phyloP scores from a whole-genome alignment of 768 basidiomycete genomes.

The Chalciporus chontae region DNA sequence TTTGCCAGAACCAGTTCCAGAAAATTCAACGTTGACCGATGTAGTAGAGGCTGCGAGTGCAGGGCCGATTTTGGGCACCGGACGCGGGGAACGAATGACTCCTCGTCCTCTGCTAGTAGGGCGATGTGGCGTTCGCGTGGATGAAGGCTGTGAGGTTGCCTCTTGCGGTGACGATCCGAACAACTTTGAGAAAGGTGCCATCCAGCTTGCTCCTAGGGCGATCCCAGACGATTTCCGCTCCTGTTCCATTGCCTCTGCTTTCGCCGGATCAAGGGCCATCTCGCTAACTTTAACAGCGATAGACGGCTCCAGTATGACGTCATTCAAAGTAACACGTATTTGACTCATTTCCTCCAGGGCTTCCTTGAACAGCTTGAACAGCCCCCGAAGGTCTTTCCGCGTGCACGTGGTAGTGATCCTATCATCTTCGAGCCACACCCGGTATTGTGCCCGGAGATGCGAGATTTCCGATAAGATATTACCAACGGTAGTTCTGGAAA shows the following conservation, averaged over 20 bases:
- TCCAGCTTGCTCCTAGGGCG: constrained; percentile 59
- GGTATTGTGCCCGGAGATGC: constrained; percentile 70
- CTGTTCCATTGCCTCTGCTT: constrained; percentile 40
- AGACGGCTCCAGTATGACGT: constrained; percentile 84
- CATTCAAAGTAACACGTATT: constrained; percentile 80
- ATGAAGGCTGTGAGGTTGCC: constrained; percentile 3
- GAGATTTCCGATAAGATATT: constrained; percentile 68
- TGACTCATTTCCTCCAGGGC: constrained; percentile 78
- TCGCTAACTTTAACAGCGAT: constrained; percentile 72
- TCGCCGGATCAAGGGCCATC: constrained; percentile 57
- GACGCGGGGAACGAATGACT: constrained; percentile 33
- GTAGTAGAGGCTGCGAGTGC: constrained; percentile 85
- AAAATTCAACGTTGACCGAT: constrained; percentile 96
- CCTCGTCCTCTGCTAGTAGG: constrained; percentile 25
- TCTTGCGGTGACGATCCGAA: constrained; percentile 46
- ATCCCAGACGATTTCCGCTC: constrained; percentile 30
- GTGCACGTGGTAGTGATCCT: constrained; percentile 58
- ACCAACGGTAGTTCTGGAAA: constrained; percentile 79
- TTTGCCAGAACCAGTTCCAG: constrained; percentile 60
- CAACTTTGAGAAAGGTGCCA: constrained; percentile 80
- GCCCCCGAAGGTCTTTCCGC: constrained; percentile 73
- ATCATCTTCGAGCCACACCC: constrained; percentile 71
- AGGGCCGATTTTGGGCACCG: constrained; percentile 78
- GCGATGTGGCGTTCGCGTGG: constrained; percentile 25
- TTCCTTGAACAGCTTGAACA: constrained; percentile 86